Evolutionary conservation across 495 filamentous ascomycete genomes (phyloP), one percentile per base, ranked within the genome.

Genomic region (Aspergillus diversus): DNA sequence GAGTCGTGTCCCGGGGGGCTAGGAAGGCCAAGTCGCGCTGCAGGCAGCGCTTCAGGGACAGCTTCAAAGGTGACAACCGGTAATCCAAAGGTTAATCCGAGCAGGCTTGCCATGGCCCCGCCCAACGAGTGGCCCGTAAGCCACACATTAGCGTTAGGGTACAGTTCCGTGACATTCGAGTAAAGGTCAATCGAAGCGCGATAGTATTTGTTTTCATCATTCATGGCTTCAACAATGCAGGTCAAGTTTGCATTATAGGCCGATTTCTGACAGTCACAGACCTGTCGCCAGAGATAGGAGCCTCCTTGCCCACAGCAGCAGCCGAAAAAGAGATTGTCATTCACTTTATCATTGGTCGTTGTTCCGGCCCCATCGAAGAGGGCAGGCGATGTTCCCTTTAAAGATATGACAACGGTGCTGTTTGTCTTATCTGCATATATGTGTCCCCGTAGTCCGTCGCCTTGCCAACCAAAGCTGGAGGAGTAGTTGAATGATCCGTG

Each of bases 281-380:
- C 92, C 69, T 95, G 89, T 57, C 87, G 86, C 89, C 92, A 97
- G 27, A 92, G 84, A 77, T 86, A 90, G 15, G 91, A 90, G 0
- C 92, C 91, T 61, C 96, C 92, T 77, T 97, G 91, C 11, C 87
- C 95, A 77, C 95, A 99, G 72, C 95, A 99, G 77, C 95, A 99
- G 71, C 93, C 93, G 79, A 97, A 97, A 72, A 94, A 96, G 8
- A 99, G 84, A 70, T 99, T 99, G 73, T 99, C 95, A 72, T 99
- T 99, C 53, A 91, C 79, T 75, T 99, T 99, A 77, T 99, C 95
- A 69, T 97, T 97, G 5, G 93, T 97, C 0, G 93, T 97, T 0
- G 95, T 97, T 12, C 92, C 93, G 8, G 92, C 90, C 4, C 95
- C 95, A 73, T 98, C 95, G 71, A 97, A 98, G 9, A 98, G 87